These are phyloP conservation scores for Hypholoma sublateritium DNA, from an alignment of 768 basidiomycete species.

Conservation along the genomic window DNA sequence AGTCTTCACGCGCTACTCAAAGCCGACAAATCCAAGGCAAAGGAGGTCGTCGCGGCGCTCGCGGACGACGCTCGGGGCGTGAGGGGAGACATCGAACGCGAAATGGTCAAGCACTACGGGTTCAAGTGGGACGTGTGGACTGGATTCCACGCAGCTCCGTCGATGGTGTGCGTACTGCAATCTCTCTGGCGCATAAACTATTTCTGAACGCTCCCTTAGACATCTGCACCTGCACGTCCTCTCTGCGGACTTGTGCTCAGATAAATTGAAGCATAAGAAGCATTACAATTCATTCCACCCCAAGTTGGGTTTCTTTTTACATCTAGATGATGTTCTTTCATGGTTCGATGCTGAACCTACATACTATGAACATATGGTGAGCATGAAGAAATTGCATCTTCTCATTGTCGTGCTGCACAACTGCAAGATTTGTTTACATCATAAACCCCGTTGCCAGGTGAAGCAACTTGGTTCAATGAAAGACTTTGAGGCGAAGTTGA, in stretches of 20 bases:
- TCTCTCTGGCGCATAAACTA: background rate
- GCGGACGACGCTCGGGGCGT: constrained; percentile 55
- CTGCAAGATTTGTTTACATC: background rate
- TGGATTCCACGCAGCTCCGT: constrained; percentile 85
- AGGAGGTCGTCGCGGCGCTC: constrained; percentile 51
- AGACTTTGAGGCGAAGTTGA: constrained; percentile 65
- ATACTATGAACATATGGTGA: constrained; percentile 37
- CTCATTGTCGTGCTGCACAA: background rate
- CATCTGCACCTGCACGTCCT: constrained; percentile 87
- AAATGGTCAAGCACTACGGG: constrained; percentile 76
- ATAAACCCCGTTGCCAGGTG: constrained; percentile 46
- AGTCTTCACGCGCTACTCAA: constrained; percentile 58
- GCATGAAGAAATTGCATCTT: background rate
- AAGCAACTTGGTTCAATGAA: constrained; percentile 42
- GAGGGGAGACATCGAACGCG: constrained; percentile 65
- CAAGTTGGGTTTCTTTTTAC: constrained; percentile 78
- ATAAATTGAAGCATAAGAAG: constrained; percentile 78
- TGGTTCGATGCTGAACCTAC: constrained; percentile 75
- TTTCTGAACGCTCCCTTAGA: constrained; percentile 31
- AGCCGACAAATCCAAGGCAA: constrained; percentile 53
- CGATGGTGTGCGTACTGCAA: constrained; percentile 69
- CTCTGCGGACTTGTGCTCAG: constrained; percentile 72
- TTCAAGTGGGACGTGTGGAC: constrained; percentile 77
- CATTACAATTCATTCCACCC: constrained; percentile 94
- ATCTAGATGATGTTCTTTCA: constrained; percentile 71